Evolutionary conservation across 116 monocot genomes (phyloP).

Genomic region (Cymodocea nodosa): DNA sequence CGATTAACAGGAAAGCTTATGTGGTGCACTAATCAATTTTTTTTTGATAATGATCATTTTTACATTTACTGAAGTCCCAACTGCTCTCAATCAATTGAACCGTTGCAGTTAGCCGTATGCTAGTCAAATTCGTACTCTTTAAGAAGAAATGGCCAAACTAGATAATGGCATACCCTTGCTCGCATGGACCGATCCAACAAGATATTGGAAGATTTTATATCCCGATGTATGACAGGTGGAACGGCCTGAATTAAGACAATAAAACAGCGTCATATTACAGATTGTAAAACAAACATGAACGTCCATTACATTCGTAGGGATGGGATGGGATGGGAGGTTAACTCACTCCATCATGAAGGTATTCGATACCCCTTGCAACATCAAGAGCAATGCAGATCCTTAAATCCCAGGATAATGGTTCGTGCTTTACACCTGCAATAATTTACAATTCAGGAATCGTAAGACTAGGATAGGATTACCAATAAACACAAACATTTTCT

Average conservation of each 20-base stretch:
- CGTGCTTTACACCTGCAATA: constrained; percentile 33
- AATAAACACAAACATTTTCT: no score
- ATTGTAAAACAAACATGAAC: not conserved
- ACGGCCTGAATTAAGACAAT: constrained; percentile 34
- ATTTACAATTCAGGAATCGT: not conserved
- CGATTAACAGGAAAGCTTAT: not conserved
- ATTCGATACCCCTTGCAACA: constrained; percentile 95
- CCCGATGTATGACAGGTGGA: constrained; percentile 90
- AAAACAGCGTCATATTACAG: not conserved
- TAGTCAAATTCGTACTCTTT: not conserved
- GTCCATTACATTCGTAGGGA: not conserved
- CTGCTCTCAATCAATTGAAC: no score
- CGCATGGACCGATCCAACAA: constrained; percentile 76
- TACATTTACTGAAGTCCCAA: no score
- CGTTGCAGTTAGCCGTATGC: no score
- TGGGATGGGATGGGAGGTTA: not conserved
- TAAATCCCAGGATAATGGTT: constrained; percentile 58
- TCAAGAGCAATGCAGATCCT: constrained; percentile 78
- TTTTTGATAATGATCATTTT: no score
- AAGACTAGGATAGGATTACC: no score
- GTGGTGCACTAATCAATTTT: no score
- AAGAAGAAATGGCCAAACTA: not conserved
- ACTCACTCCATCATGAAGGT: constrained; percentile 94
- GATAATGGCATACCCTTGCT: constrained; percentile 58
- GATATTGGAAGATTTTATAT: constrained; percentile 93